Evolutionary conservation across 768 basidiomycete species (phyloP).

Genomic region (Trametopsis cervina): DNA sequence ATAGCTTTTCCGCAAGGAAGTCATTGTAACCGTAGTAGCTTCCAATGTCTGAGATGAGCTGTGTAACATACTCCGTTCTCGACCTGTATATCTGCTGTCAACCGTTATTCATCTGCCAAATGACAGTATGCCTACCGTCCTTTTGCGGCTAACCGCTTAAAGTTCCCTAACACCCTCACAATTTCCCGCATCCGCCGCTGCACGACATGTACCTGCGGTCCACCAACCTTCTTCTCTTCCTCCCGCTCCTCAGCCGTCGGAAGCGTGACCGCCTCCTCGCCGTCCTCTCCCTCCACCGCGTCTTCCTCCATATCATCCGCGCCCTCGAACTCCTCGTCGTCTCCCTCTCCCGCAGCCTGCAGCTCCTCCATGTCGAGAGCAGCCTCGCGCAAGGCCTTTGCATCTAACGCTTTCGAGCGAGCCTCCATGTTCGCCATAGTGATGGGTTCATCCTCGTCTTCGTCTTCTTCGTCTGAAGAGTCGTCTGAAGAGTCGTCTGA

Average conservation of each 20-base stretch:
- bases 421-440: slow-evolving; percentile 81
- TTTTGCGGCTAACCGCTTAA: slow-evolving; percentile 57
- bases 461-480: slow-evolving; percentile 28
- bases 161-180: slow-evolving; percentile 64
- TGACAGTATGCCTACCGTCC: slow-evolving; percentile 70
- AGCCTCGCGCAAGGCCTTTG: slow-evolving; percentile 56
- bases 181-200: slow-evolving; percentile 78
- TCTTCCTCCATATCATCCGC: slow-evolving; percentile 28
- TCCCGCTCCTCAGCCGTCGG: slow-evolving; percentile 69
- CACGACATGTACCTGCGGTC: slow-evolving; percentile 67
- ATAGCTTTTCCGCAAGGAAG: slow-evolving; percentile 90
- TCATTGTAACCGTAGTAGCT: slow-evolving; percentile 98
- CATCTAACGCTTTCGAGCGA: slow-evolving; percentile 72
- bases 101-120: too few species aligned
- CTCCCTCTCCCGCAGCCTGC: slow-evolving; percentile 42
- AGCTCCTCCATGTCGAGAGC: slow-evolving; percentile 63
- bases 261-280: slow-evolving; percentile 49
- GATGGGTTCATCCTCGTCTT: slow-evolving; percentile 44
- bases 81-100: too few species aligned
- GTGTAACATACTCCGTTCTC: slow-evolving; percentile 84
- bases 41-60: slow-evolving; percentile 82
- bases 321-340: slow-evolving; percentile 38
- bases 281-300: slow-evolving; percentile 32
- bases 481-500: slow-evolving; percentile 42
- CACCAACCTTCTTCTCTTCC: slow-evolving; percentile 60